These are phyloP conservation scores for Talaromyces sp. DNA, from an alignment of 2,329 filamentous ascomycete species.

Conservation along the genomic window DNA sequence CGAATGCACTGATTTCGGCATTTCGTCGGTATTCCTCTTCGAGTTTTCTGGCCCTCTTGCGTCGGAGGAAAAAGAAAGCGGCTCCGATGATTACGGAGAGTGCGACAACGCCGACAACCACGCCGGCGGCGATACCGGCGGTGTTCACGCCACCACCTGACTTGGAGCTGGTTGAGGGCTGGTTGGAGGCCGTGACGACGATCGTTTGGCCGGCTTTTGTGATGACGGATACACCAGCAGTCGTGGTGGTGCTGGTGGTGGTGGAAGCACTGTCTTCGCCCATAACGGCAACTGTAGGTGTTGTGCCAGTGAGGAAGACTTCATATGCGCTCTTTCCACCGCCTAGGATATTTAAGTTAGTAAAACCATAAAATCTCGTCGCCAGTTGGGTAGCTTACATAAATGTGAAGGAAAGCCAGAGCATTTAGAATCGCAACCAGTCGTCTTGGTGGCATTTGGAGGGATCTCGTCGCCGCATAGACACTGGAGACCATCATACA, in stretches of 20 bases:
- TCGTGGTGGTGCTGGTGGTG: constrained; percentile 20
- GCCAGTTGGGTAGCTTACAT: constrained; percentile 52
- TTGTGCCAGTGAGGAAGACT: constrained; percentile 50
- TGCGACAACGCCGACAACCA: constrained; percentile 76
- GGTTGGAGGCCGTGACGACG: constrained; percentile 27
- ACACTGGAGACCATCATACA: constrained; percentile 60
- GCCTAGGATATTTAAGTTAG: constrained; percentile 39
- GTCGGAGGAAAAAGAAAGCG: constrained; percentile 68
- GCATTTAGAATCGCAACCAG: constrained; percentile 62
- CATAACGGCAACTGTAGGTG: constrained; percentile 30
- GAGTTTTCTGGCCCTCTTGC: constrained; percentile 69
- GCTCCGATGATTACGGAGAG: constrained; percentile 63
- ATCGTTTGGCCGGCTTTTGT: constrained; percentile 27
- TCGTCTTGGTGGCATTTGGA: constrained; percentile 48
- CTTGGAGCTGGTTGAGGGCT: constrained; percentile 5
- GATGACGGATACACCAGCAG: constrained; percentile 28
- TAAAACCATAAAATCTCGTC: constrained; percentile 9
- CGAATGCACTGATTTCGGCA: constrained; percentile 71
- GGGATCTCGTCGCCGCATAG: constrained; percentile 71
- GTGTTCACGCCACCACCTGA: constrained; percentile 56
- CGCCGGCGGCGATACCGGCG: constrained; percentile 81
- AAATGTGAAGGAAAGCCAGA: constrained; percentile 57
- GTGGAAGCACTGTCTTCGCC: constrained; percentile 14
- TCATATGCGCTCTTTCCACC: constrained; percentile 53
- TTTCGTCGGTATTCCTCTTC: constrained; percentile 83